Conservation (phyloP, 2,329 filamentous ascomycete species). For the Trichoderma sp. region DNA sequence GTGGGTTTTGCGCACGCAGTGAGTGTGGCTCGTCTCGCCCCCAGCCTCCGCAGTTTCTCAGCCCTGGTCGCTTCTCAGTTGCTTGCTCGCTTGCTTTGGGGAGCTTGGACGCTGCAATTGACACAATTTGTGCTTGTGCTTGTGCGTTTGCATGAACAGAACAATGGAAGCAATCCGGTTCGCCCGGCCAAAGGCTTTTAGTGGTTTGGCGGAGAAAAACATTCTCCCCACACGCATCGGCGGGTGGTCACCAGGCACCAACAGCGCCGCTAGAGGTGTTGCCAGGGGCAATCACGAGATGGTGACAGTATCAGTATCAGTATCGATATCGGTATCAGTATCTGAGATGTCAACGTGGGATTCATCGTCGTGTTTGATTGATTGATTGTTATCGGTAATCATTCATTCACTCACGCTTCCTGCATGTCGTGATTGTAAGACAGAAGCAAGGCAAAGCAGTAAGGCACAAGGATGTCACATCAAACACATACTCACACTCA, state of each 20-base stretch:
- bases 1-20: not conserved
- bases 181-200: not conserved
- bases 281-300: slow-evolving; percentile 14
- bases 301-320: not conserved
- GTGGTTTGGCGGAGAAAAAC: not conserved
- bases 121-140: not conserved
- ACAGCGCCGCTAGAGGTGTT: not conserved
- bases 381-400: not conserved
- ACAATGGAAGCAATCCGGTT: slow-evolving; percentile 12
- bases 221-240: not conserved
- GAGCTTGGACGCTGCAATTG: not conserved
- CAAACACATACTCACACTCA: too few relatives aligned
- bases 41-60: slow-evolving; percentile 10
- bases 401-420: not conserved
- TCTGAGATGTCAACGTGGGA: not conserved
- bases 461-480: not conserved
- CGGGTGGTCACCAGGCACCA: slow-evolving; percentile 3
- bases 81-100: not conserved
- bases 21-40: not conserved
- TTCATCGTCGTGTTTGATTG: not conserved
- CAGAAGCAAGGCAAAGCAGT: not conserved
- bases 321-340: not conserved
- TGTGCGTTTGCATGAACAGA: not conserved
- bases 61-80: not conserved
- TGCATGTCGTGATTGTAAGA: not conserved